phyloP scores from a whole-genome alignment of 345 rosid genomes.

The Turritis glabra region DNA sequence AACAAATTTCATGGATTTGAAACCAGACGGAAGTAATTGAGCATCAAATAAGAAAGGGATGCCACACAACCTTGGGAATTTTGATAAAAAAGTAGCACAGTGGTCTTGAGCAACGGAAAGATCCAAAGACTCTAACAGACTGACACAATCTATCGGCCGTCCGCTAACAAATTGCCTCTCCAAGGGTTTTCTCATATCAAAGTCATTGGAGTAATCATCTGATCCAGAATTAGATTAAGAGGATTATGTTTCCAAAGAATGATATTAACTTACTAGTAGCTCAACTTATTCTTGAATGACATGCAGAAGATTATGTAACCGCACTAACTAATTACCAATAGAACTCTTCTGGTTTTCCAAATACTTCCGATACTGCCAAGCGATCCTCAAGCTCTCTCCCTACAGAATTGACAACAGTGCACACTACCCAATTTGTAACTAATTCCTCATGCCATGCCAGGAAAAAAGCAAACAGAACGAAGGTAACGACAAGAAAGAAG shows the following conservation, averaged over 20 bases:
- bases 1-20: background rate
- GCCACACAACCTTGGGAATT: slow-evolving; percentile 55
- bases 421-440: slow-evolving; percentile 13
- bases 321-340: slow-evolving; percentile 27
- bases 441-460: slow-evolving; percentile 8
- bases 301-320: background rate
- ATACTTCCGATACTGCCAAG: slow-evolving; percentile 93
- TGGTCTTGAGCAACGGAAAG: slow-evolving; percentile 55
- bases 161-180: slow-evolving; percentile 68
- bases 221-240: slow-evolving; percentile 34
- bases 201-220: slow-evolving; percentile 78
- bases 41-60: slow-evolving; percentile 26
- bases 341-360: slow-evolving; percentile 56
- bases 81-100: slow-evolving; percentile 64
- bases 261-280: slow-evolving; percentile 8
- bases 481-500: slow-evolving; percentile 10
- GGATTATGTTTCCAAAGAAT: slow-evolving; percentile 13
- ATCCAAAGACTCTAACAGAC: slow-evolving; percentile 60
- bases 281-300: background rate
- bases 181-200: slow-evolving; percentile 93
- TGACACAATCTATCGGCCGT: slow-evolving; percentile 66
- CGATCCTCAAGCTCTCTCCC: slow-evolving; percentile 81
- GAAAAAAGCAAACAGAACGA: background rate
- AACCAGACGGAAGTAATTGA: slow-evolving; percentile 4
- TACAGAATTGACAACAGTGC: slow-evolving; percentile 34